These are phyloP conservation scores for Colletotrichum liaoningense DNA, from an alignment of 2,329 filamentous ascomycete genomes.

Conservation along the genomic window DNA sequence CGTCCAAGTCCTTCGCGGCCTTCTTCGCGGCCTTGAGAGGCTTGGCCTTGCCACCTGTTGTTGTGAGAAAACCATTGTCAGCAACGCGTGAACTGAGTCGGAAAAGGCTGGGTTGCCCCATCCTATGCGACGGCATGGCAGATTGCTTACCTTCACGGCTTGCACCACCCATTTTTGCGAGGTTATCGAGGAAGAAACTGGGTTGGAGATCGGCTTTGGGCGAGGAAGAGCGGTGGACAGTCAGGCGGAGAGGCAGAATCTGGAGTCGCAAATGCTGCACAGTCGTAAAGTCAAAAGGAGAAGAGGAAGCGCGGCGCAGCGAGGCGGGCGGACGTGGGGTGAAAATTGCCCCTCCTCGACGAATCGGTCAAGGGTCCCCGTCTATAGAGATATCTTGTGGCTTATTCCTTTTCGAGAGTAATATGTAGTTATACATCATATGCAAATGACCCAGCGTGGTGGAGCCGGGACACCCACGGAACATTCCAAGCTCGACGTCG, in stretches of 20 bases:
- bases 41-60: slow-evolving; percentile 82
- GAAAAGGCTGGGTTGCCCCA: neutral
- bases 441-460: neutral
- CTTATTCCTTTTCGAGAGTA: neutral
- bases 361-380: slow-evolving; percentile 19
- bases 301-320: slow-evolving; percentile 15
- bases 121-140: neutral
- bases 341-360: slow-evolving; percentile 37
- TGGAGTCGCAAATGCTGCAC: slow-evolving; percentile 16
- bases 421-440: neutral
- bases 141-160: slow-evolving; percentile 51
- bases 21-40: slow-evolving; percentile 92
- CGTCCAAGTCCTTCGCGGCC: slow-evolving; percentile 83
- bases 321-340: slow-evolving; percentile 32
- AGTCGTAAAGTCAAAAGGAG: slow-evolving; percentile 5
- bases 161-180: slow-evolving; percentile 49
- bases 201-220: slow-evolving; percentile 2
- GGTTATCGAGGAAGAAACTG: slow-evolving; percentile 18
- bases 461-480: slow-evolving; percentile 3
- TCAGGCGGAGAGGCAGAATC: slow-evolving; percentile 18
- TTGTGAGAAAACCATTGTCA: slow-evolving; percentile 1
- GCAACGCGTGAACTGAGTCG: neutral
- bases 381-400: neutral
- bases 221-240: neutral
- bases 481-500: slow-evolving; percentile 24